These are phyloP conservation scores for Gomphus bonarii DNA, from an alignment of 1,284 basidiomycete genomes.

Conservation along the genomic window DNA sequence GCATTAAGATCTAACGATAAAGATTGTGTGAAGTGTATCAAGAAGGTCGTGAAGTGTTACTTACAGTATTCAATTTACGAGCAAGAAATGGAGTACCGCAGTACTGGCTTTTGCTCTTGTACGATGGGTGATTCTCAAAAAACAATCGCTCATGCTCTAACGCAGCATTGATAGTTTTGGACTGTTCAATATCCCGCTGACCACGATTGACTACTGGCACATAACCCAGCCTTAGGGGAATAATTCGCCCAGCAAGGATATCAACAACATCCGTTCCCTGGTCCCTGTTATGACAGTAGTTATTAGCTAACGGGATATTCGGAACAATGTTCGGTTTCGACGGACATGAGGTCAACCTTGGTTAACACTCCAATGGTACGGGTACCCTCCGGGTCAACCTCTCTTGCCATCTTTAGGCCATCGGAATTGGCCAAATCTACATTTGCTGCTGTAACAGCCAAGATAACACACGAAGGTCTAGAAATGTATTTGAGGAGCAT, in stretches of 20 bases:
- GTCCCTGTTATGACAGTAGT: slow-evolving; percentile 50
- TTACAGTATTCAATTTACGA: slow-evolving; percentile 88
- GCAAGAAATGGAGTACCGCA: slow-evolving; percentile 98
- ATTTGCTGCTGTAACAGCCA: slow-evolving; percentile 95
- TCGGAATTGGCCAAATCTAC: slow-evolving; percentile 98
- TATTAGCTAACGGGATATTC: slow-evolving; percentile 3
- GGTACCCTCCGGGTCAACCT: slow-evolving; percentile 92
- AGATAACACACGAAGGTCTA: slow-evolving; percentile 82
- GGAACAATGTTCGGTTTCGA: slow-evolving; percentile 13
- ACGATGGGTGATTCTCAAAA: slow-evolving; percentile 90
- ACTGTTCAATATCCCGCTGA: slow-evolving; percentile 89
- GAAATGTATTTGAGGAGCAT: slow-evolving; percentile 97
- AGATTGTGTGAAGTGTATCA: neutral
- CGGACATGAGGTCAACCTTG: slow-evolving; percentile 94
- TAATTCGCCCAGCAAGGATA: slow-evolving; percentile 93
- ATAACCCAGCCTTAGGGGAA: slow-evolving; percentile 91
- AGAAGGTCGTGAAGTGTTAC: slow-evolving; percentile 16
- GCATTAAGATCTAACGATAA: slow-evolving; percentile 81
- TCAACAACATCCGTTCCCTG: slow-evolving; percentile 96
- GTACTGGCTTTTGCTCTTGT: slow-evolving; percentile 89
- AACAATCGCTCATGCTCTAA: slow-evolving; percentile 86
- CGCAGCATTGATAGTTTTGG: slow-evolving; percentile 76
- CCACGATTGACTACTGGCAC: slow-evolving; percentile 98
- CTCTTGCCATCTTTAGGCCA: slow-evolving; percentile 91
- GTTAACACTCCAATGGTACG: slow-evolving; percentile 97